Conservation (phyloP, 805 yeast species). For the Starmera quercuum region DNA sequence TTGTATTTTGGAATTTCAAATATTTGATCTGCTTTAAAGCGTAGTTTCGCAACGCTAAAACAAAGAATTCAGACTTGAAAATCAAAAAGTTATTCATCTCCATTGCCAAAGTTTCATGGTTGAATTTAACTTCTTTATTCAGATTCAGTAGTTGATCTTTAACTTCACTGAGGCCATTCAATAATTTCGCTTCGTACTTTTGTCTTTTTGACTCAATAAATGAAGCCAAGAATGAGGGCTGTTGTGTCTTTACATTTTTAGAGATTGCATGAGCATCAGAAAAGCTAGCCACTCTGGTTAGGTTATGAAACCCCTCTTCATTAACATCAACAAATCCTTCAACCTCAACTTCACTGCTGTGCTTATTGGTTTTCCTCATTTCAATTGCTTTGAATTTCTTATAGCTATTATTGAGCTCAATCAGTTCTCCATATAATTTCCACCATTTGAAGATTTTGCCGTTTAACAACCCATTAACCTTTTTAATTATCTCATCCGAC, state of each 20-base stretch:
- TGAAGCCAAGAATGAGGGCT: constrained; percentile 21
- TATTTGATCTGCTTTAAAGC: constrained; percentile 21
- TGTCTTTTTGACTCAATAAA: constrained; percentile 47
- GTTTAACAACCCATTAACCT: constrained; percentile 24
- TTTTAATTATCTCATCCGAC: constrained; percentile 19
- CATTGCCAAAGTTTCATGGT: constrained; percentile 58
- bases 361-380: constrained; percentile 5
- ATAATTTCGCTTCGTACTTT: constrained; percentile 36
- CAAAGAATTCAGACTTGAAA: constrained; percentile 37
- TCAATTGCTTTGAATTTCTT: constrained; percentile 20
- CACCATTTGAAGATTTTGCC: constrained; percentile 36
- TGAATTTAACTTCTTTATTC: constrained; percentile 37
- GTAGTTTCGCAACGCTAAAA: constrained; percentile 28
- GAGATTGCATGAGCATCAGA: constrained; percentile 1
- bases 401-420: constrained; percentile 25
- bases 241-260: constrained; percentile 10
- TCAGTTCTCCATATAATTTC: constrained; percentile 33
- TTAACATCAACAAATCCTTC: constrained; percentile 19
- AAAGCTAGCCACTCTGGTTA: constrained; percentile 16
- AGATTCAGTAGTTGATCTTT: constrained; percentile 34
- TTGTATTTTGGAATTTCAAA: constrained; percentile 14
- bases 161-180: constrained; percentile 31
- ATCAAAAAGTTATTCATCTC: constrained; percentile 52
- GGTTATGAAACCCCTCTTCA: constrained; percentile 15
- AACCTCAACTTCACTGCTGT: constrained; percentile 5